Percentiles rank a stretch among this genome's conserved stretches.
phyloP scores from a whole-genome alignment of 192 early-diverging fungal genomes.

The Rhizophagus sp. region DNA sequence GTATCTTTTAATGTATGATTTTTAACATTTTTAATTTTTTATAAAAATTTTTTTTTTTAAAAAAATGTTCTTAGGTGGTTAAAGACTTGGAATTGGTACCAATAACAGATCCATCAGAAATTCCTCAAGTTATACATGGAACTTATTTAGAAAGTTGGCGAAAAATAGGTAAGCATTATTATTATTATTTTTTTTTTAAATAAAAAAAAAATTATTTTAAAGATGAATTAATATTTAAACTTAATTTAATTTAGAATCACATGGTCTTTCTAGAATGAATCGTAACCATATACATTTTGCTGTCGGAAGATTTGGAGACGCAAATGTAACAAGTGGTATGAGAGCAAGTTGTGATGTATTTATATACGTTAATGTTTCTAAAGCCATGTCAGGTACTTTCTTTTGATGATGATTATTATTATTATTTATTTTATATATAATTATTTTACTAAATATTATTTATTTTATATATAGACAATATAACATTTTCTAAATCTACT shows the following conservation, averaged over 20 bases:
- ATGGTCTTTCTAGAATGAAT: constrained; percentile 74
- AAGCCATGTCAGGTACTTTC: constrained; percentile 63
- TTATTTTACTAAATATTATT: neutral
- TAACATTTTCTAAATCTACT: constrained; percentile 13
- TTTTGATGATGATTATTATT: neutral
- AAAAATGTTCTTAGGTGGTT: constrained; percentile 29
- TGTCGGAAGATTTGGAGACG: constrained; percentile 62
- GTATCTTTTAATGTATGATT: neutral
- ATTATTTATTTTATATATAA: neutral
- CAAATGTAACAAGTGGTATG: constrained; percentile 79
- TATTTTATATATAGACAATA: constrained; percentile 9
- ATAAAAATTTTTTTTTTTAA: neutral
- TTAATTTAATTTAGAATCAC: constrained; percentile 25
- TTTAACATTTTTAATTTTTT: neutral
- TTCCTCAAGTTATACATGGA: constrained; percentile 69
- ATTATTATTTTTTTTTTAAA: too few relatives aligned
- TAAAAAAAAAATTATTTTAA: neutral
- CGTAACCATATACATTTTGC: constrained; percentile 94
- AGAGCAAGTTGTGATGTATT: constrained; percentile 63
- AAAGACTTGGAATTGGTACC: constrained; percentile 48
- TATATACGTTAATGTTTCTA: constrained; percentile 76
- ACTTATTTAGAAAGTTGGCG: constrained; percentile 58
- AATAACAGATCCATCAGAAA: constrained; percentile 45
- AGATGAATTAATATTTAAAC: too few relatives aligned
- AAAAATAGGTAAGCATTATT: constrained; percentile 47